Evolutionary conservation across 1,284 basidiomycete species (phyloP).

Genomic region (Cutaneotrichosporon sp.): DNA sequence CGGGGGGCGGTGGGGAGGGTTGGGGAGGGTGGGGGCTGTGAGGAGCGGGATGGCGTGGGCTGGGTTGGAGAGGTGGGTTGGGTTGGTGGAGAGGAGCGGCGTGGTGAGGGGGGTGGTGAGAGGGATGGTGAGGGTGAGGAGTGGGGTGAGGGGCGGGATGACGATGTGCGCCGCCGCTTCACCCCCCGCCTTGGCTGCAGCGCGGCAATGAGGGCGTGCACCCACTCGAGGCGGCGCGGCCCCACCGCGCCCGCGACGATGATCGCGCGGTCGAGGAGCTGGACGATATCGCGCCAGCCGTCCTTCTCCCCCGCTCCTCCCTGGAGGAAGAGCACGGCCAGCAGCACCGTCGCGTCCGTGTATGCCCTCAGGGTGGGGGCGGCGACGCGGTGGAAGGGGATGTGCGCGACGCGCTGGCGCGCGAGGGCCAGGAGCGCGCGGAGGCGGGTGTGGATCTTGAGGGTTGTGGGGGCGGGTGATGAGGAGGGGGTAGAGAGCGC

Average conservation of each 20-base stretch:
- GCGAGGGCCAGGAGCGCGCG: constrained; percentile 49
- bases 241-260: constrained; percentile 81
- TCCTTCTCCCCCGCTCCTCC: neutral
- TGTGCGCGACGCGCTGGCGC: constrained; percentile 52
- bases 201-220: constrained; percentile 62
- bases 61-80: neutral
- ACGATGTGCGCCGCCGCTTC: constrained; percentile 6
- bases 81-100: too few species aligned
- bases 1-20: neutral
- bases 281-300: constrained; percentile 50
- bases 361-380: constrained; percentile 54
- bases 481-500: neutral
- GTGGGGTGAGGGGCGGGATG: too few species aligned
- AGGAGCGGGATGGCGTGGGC: too few species aligned
- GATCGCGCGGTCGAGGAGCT: constrained; percentile 72
- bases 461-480: too few species aligned
- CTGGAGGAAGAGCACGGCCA: constrained; percentile 25
- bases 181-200: constrained; percentile 12
- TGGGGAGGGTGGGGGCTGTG: too few species aligned
- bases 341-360: constrained; percentile 53
- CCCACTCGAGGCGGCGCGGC: constrained; percentile 61
- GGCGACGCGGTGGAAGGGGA: constrained; percentile 53
- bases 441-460: constrained; percentile 7
- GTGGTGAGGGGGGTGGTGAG: too few species aligned
- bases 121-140: neutral